Evolutionary conservation across 495 filamentous ascomycete species (phyloP).

Genomic region (Penicillium cataractarum): DNA sequence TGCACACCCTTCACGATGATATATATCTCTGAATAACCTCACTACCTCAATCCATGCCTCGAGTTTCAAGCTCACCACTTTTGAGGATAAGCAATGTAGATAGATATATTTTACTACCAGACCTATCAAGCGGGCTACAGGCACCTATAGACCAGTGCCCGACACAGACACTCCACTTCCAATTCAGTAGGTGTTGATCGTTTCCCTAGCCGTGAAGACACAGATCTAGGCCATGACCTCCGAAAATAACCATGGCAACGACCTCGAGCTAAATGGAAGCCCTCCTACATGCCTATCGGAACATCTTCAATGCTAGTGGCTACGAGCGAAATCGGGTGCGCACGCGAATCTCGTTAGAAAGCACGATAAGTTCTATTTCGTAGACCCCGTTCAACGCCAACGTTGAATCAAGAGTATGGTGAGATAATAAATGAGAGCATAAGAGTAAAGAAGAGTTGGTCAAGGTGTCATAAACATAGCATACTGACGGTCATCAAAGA

Average conservation of each 20-base stretch:
- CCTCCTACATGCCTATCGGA: neutral
- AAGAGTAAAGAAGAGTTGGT: neutral
- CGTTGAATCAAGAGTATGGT: constrained; percentile 18
- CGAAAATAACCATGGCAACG: too few species aligned
- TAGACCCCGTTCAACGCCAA: constrained; percentile 30
- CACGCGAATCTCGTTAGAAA: constrained; percentile 12
- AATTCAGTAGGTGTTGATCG: too few species aligned
- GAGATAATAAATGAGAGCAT: neutral
- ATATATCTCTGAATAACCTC: neutral
- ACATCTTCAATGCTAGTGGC: neutral
- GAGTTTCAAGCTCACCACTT: neutral
- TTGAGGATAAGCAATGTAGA: neutral
- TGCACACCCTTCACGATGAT: neutral
- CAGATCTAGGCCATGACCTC: too few species aligned
- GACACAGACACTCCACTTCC: too few species aligned
- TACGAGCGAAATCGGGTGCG: neutral
- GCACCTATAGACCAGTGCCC: too few species aligned
- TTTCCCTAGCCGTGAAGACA: too few species aligned
- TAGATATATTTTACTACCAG: neutral
- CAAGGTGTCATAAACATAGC: constrained; percentile 40
- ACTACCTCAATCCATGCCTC: neutral
- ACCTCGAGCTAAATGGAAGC: too few species aligned
- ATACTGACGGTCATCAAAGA: constrained; percentile 32
- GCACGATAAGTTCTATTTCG: constrained; percentile 34
- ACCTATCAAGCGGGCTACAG: too few species aligned